Conservation (phyloP, 495 filamentous ascomycete genomes). For the Tuber microsphaerosporum region DNA sequence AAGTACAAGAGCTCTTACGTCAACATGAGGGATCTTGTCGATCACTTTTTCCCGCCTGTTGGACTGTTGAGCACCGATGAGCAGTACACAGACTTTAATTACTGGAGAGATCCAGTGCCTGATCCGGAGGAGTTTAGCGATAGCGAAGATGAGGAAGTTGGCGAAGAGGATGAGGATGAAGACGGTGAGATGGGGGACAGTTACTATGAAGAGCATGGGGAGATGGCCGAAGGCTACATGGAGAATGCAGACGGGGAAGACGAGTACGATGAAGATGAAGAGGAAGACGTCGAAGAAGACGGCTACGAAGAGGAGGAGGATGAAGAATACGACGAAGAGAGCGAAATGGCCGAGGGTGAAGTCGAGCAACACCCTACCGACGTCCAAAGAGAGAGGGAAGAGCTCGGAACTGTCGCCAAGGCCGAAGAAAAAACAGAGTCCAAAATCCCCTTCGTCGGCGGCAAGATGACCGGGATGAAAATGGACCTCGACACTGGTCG, state of each 20-base stretch:
- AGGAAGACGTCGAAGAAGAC: constrained; percentile 47
- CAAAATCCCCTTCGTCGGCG: constrained; percentile 11
- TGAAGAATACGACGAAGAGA: constrained; percentile 35
- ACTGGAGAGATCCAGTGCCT: constrained; percentile 69
- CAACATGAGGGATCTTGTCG: constrained; percentile 88
- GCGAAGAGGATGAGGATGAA: constrained; percentile 47
- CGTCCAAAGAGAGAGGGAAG: constrained; percentile 14
- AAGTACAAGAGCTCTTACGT: constrained; percentile 96
- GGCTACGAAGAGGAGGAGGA: constrained; percentile 46
- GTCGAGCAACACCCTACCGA: neutral
- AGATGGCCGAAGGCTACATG: constrained; percentile 39
- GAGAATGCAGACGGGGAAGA: constrained; percentile 44
- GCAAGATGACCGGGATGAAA: constrained; percentile 19
- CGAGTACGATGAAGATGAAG: constrained; percentile 44
- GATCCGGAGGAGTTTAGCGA: constrained; percentile 73
- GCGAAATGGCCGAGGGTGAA: constrained; percentile 40
- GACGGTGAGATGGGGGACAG: constrained; percentile 46
- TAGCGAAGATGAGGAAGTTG: constrained; percentile 59
- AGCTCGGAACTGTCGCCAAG: constrained; percentile 7
- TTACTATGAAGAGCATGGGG: constrained; percentile 47
- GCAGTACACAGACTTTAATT: constrained; percentile 82
- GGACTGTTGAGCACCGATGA: constrained; percentile 72
- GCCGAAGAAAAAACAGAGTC: constrained; percentile 5
- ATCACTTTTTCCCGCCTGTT: constrained; percentile 91
- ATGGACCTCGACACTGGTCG: constrained; percentile 26